Conservation (phyloP, 2,329 filamentous ascomycete genomes). For the Claviceps capensis region DNA sequence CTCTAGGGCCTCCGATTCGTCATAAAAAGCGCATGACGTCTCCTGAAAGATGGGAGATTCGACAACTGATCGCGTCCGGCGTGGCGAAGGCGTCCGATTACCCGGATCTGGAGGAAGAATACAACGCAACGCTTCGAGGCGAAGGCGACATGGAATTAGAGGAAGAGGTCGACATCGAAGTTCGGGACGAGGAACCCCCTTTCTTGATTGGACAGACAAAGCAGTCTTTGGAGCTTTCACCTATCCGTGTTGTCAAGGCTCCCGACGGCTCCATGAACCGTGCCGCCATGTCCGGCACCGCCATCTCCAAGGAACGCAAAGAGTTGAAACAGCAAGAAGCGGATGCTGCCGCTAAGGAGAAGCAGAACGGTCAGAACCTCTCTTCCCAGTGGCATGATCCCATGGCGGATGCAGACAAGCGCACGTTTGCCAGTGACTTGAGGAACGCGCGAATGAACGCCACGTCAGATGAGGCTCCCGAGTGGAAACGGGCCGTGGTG, state of each 20-base stretch:
- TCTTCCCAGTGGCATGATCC: slow-evolving; percentile 92
- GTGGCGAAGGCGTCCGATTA: slow-evolving; percentile 88
- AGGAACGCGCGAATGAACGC: slow-evolving; percentile 50
- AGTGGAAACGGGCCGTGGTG: slow-evolving; percentile 80
- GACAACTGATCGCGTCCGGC: slow-evolving; percentile 89
- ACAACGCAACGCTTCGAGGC: slow-evolving; percentile 73
- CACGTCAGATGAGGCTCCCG: slow-evolving; percentile 59
- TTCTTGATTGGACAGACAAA: slow-evolving; percentile 95
- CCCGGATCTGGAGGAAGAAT: slow-evolving; percentile 88
- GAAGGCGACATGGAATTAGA: slow-evolving; percentile 85
- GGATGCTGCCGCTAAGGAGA: slow-evolving; percentile 59
- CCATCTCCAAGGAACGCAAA: slow-evolving; percentile 76
- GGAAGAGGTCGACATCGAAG: slow-evolving; percentile 94
- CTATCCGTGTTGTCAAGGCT: slow-evolving; percentile 92
- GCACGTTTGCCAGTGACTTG: slow-evolving; percentile 80
- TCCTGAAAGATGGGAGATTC: slow-evolving; percentile 93
- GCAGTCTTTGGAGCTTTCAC: slow-evolving; percentile 85
- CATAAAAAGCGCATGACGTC: slow-evolving; percentile 91
- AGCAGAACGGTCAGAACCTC: slow-evolving; percentile 62
- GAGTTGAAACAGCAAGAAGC: slow-evolving; percentile 82
- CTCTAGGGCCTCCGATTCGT: slow-evolving; percentile 30
- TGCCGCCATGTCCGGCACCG: slow-evolving; percentile 85
- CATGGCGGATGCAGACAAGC: slow-evolving; percentile 74
- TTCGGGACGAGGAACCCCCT: slow-evolving; percentile 89
- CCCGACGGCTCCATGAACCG: slow-evolving; percentile 97